Base-by-base conservation (phyloP, 768 basidiomycete genomes). In the Phallus indusiatus region DNA sequence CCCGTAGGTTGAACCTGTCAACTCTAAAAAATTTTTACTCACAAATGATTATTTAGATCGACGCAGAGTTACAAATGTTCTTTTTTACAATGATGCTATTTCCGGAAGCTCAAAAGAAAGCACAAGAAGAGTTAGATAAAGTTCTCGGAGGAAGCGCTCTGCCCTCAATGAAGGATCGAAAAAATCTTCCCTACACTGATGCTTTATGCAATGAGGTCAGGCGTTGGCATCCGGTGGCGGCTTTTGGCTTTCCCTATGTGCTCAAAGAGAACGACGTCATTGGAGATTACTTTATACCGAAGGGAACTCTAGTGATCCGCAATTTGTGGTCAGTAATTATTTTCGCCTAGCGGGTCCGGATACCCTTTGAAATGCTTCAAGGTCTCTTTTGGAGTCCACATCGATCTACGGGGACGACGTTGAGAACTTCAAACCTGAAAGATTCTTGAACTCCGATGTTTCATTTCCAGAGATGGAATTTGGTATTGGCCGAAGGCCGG, bases 231-330 rank as follows among this genome's bases (percentile, higher is more conserved):
- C 50, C 57, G 2, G 50, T 56, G n/a, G 60, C 57, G 8, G 5
- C 28, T 18, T 10, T 60, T 78, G 78, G 74, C 22, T 63, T 78
- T 12, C 75, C 76, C 11, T 78, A 78, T 61, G 65, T 67, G 21
- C 71, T 73, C 10, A 71, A 55, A 5, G 64, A 65, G 7, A 72
- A 75, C 10, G 72, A 75, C 59, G 59, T 67, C 5, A 76, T 75
- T 60, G 61, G 65, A 22, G 74, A 72, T 0, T 72, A 73, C 52
- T 46, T 61, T 53, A 73, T 77, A 36, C 74, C 74, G 0, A 70
- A 69, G 59, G 70, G 70, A 1, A 67, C 73, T 10, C 64, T 72
- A 14, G 63, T 73, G 9, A 58, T 74, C 5, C 46, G 64, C 16
- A 74, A 76, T 60, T 62, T 67, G 12, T 73, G 73, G 76, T 46